Conservation (phyloP, 306 rosid species). For the Neltuma alba region DNA sequence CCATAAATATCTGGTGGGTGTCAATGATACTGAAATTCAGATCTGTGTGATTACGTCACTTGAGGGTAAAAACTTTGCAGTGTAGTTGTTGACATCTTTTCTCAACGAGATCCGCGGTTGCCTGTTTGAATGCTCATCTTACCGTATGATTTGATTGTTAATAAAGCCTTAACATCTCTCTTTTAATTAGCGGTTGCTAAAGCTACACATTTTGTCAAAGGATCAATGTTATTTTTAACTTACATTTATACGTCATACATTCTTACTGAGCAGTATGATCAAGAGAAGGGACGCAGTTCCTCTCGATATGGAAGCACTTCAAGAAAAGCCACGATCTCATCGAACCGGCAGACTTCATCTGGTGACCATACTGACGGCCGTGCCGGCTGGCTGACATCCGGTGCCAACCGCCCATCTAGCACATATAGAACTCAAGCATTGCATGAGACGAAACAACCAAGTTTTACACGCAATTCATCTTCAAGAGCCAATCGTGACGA, state of each 20-base stretch:
- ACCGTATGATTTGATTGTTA: background rate
- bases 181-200: background rate
- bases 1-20: slow-evolving; percentile 2
- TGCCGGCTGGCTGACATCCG: slow-evolving; percentile 50
- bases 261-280: slow-evolving; percentile 58
- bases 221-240: background rate
- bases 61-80: background rate
- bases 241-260: background rate
- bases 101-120: background rate
- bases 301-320: slow-evolving; percentile 90
- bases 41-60: background rate
- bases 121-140: background rate
- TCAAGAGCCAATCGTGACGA: slow-evolving; percentile 75
- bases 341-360: slow-evolving; percentile 68
- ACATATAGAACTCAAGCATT: slow-evolving; percentile 57
- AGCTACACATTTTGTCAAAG: background rate
- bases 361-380: slow-evolving; percentile 66
- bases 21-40: background rate
- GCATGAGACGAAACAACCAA: slow-evolving; percentile 56
- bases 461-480: slow-evolving; percentile 48
- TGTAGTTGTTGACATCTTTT: background rate
- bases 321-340: slow-evolving; percentile 64
- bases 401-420: slow-evolving; percentile 60
- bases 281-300: slow-evolving; percentile 60
- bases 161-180: background rate